Evolutionary conservation across 495 filamentous ascomycete genomes (phyloP).

Genomic region (Baudoinia panamericana): DNA sequence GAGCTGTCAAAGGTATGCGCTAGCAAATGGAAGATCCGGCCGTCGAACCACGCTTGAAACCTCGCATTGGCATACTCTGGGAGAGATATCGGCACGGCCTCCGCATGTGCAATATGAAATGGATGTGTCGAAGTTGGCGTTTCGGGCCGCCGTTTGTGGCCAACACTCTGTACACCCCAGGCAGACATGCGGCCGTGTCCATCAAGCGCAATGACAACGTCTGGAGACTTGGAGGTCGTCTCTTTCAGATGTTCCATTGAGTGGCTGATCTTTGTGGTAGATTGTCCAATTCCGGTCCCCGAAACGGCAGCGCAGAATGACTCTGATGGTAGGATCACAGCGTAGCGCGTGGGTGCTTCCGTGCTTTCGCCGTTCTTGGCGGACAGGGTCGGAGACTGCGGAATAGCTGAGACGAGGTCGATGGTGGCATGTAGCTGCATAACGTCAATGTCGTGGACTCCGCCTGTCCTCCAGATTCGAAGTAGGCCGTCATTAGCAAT

Average conservation of each 20-base stretch:
- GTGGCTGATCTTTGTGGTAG: conserved; percentile 4
- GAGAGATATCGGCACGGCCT: conserved; percentile 56
- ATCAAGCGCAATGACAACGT: conserved; percentile 79
- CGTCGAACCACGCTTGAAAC: conserved; percentile 14
- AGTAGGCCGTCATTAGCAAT: conserved; percentile 74
- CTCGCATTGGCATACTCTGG: conserved; percentile 21
- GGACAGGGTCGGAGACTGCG: conserved; percentile 27
- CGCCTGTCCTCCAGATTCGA: conserved; percentile 69
- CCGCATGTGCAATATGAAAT: conserved; percentile 79
- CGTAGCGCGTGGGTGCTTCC: conserved; percentile 35
- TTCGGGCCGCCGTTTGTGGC: conserved; percentile 53
- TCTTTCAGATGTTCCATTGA: conserved; percentile 75
- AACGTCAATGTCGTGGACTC: conserved; percentile 56
- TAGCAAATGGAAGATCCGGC: conserved; percentile 38
- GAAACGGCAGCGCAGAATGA: conserved; percentile 50
- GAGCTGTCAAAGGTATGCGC: conserved; percentile 83
- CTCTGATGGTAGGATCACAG: conserved; percentile 72
- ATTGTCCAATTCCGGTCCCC: conserved; percentile 1
- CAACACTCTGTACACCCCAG: conserved; percentile 86
- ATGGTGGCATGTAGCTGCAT: conserved; percentile 73
- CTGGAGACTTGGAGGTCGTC: conserved; percentile 71
- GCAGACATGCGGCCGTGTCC: conserved; percentile 78
- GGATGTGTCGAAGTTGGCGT: conserved; percentile 39
- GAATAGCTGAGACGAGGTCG: conserved; percentile 63
- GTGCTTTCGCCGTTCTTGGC: background rate